Percentiles rank a stretch among this genome's conserved stretches.
These are phyloP conservation scores for Fomitopsis palustris DNA, from an alignment of 1,284 basidiomycete genomes.

Conservation along the genomic window DNA sequence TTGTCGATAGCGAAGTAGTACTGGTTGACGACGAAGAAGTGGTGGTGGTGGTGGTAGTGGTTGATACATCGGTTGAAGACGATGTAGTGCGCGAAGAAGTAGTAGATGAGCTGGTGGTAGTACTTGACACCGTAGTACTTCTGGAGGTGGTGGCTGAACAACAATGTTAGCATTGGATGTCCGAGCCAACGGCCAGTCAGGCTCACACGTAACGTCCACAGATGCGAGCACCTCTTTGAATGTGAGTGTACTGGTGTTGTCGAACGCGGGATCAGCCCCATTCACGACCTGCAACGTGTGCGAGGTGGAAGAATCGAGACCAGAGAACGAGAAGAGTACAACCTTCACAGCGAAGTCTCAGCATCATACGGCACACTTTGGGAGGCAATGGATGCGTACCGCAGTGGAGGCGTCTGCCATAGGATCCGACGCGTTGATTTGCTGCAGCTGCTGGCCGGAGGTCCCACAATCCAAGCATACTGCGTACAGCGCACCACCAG, in stretches of 20 bases:
- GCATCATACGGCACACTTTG: not conserved
- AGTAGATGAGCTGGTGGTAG: not conserved
- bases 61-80: not conserved
- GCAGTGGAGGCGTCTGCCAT: constrained; percentile 13
- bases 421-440: constrained; percentile 17
- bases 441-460: not conserved
- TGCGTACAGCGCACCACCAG: constrained; percentile 15
- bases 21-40: not conserved
- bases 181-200: not conserved
- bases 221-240: constrained; percentile 27
- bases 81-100: not conserved
- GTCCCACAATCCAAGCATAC: constrained; percentile 19
- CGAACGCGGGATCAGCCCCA: constrained; percentile 22
- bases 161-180: not conserved
- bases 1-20: not conserved
- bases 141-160: not conserved
- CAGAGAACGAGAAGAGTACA: constrained; percentile 22
- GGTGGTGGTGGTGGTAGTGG: not conserved
- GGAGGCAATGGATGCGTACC: constrained; percentile 8
- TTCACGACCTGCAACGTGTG: constrained; percentile 31
- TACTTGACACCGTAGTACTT: not conserved
- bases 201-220: constrained; percentile 12
- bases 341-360: constrained; percentile 8
- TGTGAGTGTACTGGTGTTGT: constrained; percentile 25
- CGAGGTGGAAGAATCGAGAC: constrained; percentile 22